Conservation (phyloP, 2,329 filamentous ascomycete genomes). For the Pseudogymnoascus sp. region DNA sequence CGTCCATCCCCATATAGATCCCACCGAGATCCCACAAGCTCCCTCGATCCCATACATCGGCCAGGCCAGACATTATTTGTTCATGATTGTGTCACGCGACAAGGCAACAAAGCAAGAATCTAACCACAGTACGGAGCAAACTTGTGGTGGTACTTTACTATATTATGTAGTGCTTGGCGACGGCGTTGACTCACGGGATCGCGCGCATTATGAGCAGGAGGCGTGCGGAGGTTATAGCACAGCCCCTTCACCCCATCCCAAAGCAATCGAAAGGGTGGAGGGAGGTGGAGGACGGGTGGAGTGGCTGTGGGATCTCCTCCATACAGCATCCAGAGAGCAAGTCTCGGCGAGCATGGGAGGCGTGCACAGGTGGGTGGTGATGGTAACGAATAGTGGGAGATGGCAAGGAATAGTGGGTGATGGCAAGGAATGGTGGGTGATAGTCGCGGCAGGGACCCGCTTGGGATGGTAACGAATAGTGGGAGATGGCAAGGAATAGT, state of each 20-base stretch:
- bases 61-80: not conserved
- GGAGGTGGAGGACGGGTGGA: not conserved
- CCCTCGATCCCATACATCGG: too few relatives aligned
- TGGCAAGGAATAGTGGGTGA: too few relatives aligned
- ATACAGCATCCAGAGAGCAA: not conserved
- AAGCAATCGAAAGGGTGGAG: not conserved
- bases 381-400: not conserved
- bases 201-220: not conserved
- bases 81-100: constrained; percentile 2
- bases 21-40: not conserved
- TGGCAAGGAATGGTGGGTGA: not conserved
- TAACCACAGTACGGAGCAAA: not conserved
- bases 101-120: not conserved
- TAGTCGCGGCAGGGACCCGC: constrained; percentile 1
- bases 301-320: not conserved
- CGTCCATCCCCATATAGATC: not conserved
- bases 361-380: not conserved
- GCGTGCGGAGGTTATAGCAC: not conserved
- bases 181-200: not conserved
- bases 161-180: not conserved
- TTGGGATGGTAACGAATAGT: not conserved
- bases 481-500: not conserved
- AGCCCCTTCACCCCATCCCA: not conserved
- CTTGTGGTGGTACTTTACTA: not conserved
- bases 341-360: not conserved